Conservation (phyloP, 1,284 basidiomycete genomes). For the Schizophyllum amplum region DNA sequence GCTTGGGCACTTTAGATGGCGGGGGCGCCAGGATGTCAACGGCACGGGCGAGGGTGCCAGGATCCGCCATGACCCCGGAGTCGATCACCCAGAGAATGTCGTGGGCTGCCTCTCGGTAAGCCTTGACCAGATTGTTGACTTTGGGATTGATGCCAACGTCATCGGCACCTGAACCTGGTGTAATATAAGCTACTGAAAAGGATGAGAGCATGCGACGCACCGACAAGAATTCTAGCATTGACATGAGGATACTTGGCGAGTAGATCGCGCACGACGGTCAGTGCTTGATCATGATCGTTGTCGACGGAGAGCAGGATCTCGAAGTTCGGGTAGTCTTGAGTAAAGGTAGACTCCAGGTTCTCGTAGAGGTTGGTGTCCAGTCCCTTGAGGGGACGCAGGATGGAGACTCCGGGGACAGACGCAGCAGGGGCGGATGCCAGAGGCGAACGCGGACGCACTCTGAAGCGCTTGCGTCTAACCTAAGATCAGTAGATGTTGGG, state of each 20-base stretch:
- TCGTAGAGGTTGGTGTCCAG: constrained; percentile 90
- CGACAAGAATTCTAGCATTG: constrained; percentile 64
- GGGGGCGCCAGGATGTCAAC: constrained; percentile 63
- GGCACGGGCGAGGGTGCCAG: constrained; percentile 80
- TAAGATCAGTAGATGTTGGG: constrained; percentile 8
- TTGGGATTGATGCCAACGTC: constrained; percentile 92
- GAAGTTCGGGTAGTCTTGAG: constrained; percentile 81
- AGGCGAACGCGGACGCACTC: constrained; percentile 56
- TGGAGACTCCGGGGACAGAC: constrained; percentile 80
- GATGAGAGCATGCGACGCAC: constrained; percentile 35
- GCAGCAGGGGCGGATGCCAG: constrained; percentile 41
- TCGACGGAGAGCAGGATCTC: constrained; percentile 87
- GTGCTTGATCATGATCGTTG: constrained; percentile 74
- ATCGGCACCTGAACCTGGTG: constrained; percentile 47
- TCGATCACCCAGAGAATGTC: constrained; percentile 98
- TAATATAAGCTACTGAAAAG: constrained; percentile 5
- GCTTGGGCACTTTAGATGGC: constrained; percentile 24
- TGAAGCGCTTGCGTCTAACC: constrained; percentile 63
- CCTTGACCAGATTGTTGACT: constrained; percentile 90
- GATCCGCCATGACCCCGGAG: constrained; percentile 79
- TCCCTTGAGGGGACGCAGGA: constrained; percentile 87
- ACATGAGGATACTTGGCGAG: constrained; percentile 71
- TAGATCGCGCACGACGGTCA: constrained; percentile 69
- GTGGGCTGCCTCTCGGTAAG: constrained; percentile 74
- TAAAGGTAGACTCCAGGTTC: constrained; percentile 87